Evolutionary conservation across 2,329 filamentous ascomycete species (phyloP), one percentile per base, ranked within the genome.

Genomic region (Dendrostoma leiphaemia): DNA sequence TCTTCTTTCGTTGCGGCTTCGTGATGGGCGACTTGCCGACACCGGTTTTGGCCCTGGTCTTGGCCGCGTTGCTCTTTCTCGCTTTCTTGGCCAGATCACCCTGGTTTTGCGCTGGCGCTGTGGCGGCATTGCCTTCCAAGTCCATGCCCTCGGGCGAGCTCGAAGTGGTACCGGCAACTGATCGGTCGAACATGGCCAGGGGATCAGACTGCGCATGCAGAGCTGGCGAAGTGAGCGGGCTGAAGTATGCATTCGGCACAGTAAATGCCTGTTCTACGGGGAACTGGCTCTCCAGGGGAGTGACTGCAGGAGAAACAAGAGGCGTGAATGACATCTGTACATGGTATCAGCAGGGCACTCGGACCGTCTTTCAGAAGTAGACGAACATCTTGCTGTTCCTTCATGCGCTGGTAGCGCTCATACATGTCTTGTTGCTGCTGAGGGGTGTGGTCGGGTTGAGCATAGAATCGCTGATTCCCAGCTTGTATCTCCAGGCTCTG

Each of bases 251-350:
- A 32, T 82, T 82, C 0, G 87, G 85, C 3, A 89, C 78, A 6
- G 81, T 79, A 62, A 84, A 90, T 45, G 75, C 73, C 29, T 71
- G 71, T 23, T 84, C 81, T 56, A 82, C 73, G 43, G 80, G 76
- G 65, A 90, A 91, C 60, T 86, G 84, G 38, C 82, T 77, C 64
- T 92, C 90, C 48, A 91, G 77, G 21, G 90, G 89, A 2, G 89
- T 92, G 40, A 93, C 89, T 4, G 89, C 90, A n/a, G 90, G 90
- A 17, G 90, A 92, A 10, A 90, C 89, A 28, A 93, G 78, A 1
- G 90, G 90, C 2, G 89, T 93, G 65, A 92, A 92, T 9, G 85
- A 78, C 81, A 90, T 84, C 83, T 88, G 64, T 26, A 61, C 58
- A 54, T 68, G 67, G 60, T 57, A 65, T 68, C 54, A 65, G 61